These are phyloP conservation scores for Nicotiana sylvestris DNA, from an alignment of 257 asterid species.

Conservation along the genomic window DNA sequence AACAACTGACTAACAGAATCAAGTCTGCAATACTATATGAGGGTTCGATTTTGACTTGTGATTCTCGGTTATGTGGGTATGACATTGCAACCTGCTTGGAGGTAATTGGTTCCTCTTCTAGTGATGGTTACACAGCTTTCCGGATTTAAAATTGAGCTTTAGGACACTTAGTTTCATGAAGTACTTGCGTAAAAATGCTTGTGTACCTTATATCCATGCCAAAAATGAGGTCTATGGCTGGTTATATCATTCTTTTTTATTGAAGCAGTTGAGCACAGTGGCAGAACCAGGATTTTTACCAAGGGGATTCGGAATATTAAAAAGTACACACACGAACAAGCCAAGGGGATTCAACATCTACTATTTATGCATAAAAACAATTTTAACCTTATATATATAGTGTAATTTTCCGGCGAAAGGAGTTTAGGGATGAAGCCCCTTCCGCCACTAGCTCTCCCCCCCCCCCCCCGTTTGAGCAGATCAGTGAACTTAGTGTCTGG, in stretches of 20 bases:
- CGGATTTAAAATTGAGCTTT: neutral
- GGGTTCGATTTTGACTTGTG: conserved; percentile 70
- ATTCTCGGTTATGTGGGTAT: conserved; percentile 61
- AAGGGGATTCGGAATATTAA: no score
- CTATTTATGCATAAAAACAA: no score
- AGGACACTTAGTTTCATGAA: neutral
- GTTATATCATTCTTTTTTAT: neutral
- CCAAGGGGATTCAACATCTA: no score
- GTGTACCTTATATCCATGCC: conserved; percentile 4
- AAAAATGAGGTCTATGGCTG: neutral
- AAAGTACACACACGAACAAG: no score
- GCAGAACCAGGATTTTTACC: no score
- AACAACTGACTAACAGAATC: conserved; percentile 40
- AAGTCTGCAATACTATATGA: conserved; percentile 63
- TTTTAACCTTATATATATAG: no score
- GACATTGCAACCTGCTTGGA: conserved; percentile 97
- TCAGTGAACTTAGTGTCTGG: neutral
- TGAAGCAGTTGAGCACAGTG: neutral
- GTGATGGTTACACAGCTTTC: neutral
- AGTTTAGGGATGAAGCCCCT: no score
- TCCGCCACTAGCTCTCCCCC: no score
- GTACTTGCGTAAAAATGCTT: neutral
- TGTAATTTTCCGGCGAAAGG: no score
- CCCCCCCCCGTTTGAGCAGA: neutral
- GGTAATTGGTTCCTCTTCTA: conserved; percentile 40